A percentile compares a stretch with the other conserved stretches of the same genome.
phyloP scores from a whole-genome alignment of 176 grass and related monocot genomes.

The Hordeum vulgare region DNA sequence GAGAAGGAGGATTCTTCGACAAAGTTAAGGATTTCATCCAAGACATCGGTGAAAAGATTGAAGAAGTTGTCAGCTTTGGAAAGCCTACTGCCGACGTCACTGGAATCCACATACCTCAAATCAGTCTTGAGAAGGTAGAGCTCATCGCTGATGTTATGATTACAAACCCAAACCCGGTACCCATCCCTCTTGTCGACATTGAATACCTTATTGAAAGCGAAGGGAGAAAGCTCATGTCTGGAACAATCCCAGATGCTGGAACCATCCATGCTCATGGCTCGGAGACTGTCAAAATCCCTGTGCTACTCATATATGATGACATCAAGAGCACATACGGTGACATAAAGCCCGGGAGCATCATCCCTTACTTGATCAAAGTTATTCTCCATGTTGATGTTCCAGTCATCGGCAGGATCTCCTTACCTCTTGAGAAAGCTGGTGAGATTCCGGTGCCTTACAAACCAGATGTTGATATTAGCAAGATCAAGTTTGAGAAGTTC shows the following conservation, averaged over 20 bases:
- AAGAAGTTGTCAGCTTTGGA: constrained; percentile 52
- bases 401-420: constrained; percentile 59
- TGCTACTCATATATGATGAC: constrained; percentile 54
- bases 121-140: constrained; percentile 59
- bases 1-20: constrained; percentile 43
- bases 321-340: constrained; percentile 60
- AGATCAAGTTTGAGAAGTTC: constrained; percentile 69
- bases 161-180: constrained; percentile 56
- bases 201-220: constrained; percentile 65
- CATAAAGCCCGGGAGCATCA: constrained; percentile 78
- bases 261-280: constrained; percentile 63
- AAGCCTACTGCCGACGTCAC: constrained; percentile 46
- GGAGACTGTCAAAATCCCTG: constrained; percentile 53
- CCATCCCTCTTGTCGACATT: constrained; percentile 57
- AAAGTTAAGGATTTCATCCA: constrained; percentile 81
- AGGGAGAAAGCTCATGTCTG: constrained; percentile 55
- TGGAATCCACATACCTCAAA: constrained; percentile 49
- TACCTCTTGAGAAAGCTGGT: constrained; percentile 74
- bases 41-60: constrained; percentile 68
- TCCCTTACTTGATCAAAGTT: constrained; percentile 67
- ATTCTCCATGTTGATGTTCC: constrained; percentile 73
- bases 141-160: constrained; percentile 45
- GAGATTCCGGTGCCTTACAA: constrained; percentile 90
- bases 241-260: constrained; percentile 71
- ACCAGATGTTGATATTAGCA: constrained; percentile 61